Evolutionary conservation across 2,329 filamentous ascomycete genomes (phyloP).

Genomic region (Endocalyx cinctus): DNA sequence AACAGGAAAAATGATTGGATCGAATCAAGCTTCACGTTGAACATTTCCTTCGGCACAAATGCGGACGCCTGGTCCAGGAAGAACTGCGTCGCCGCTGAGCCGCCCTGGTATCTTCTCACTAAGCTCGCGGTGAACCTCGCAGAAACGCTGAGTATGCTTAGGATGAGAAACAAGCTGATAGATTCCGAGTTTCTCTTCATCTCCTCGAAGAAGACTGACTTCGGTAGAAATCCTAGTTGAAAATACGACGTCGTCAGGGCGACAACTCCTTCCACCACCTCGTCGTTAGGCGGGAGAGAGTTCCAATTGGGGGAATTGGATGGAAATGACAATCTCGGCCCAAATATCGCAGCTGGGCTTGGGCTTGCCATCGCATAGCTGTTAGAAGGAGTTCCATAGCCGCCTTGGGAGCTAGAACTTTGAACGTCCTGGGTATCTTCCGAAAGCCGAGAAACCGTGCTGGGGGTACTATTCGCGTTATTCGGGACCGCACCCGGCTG

Average conservation of each 20-base stretch:
- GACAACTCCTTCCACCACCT: slow-evolving; percentile 1
- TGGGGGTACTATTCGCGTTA: neutral
- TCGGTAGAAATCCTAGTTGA: slow-evolving; percentile 25
- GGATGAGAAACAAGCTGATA: slow-evolving; percentile 24
- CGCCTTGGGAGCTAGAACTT: neutral
- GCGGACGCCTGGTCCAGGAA: slow-evolving; percentile 20
- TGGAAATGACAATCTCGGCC: neutral
- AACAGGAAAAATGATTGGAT: slow-evolving; percentile 29
- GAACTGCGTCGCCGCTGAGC: slow-evolving; percentile 20
- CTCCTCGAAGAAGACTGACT: slow-evolving; percentile 24
- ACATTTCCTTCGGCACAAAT: slow-evolving; percentile 25
- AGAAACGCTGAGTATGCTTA: slow-evolving; percentile 25
- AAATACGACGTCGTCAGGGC: slow-evolving; percentile 1
- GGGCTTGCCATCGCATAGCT: neutral
- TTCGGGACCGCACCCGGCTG: neutral
- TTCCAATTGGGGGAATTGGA: neutral
- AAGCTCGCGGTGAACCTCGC: slow-evolving; percentile 26
- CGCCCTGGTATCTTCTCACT: slow-evolving; percentile 18
- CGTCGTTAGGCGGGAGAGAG: neutral
- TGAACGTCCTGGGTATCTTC: neutral
- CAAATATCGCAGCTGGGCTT: neutral
- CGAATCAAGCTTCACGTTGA: slow-evolving; percentile 20
- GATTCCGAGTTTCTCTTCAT: slow-evolving; percentile 14
- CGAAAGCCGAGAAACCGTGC: neutral
- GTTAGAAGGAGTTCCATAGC: neutral